Conservation (phyloP, 1,139 yeast species). For the Kluyveromyces sp. region DNA sequence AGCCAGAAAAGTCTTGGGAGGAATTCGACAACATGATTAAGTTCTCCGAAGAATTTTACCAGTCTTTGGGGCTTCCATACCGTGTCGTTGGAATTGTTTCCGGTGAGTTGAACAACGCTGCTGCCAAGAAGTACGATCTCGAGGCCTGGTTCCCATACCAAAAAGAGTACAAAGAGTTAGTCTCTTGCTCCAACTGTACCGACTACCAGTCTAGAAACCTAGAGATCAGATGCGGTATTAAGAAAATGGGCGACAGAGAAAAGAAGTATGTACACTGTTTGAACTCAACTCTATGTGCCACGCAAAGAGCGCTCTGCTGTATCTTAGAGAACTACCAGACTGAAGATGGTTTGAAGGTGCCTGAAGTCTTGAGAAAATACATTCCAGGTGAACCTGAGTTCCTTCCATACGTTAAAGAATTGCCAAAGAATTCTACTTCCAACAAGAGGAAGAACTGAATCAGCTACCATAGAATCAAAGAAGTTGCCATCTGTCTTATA, state of each 20-base stretch:
- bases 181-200: slow-evolving; percentile 97
- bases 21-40: slow-evolving; percentile 95
- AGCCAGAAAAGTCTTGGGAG: slow-evolving; percentile 96
- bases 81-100: slow-evolving; percentile 97
- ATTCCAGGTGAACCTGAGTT: slow-evolving; percentile 99
- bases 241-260: slow-evolving; percentile 90
- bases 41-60: slow-evolving; percentile 85
- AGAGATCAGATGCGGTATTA: slow-evolving; percentile 97
- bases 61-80: slow-evolving; percentile 88
- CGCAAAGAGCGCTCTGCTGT: slow-evolving; percentile 97
- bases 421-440: slow-evolving; percentile 90
- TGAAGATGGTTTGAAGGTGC: slow-evolving; percentile 87
- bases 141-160: slow-evolving; percentile 99
- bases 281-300: slow-evolving; percentile 95
- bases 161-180: slow-evolving; percentile 95
- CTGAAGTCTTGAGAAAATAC: slow-evolving; percentile 90
- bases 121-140: slow-evolving; percentile 95
- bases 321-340: slow-evolving; percentile 95
- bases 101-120: slow-evolving; percentile 98
- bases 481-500: neutral
- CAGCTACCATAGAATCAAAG: neutral
- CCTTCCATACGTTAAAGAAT: slow-evolving; percentile 80
- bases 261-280: slow-evolving; percentile 98
- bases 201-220: slow-evolving; percentile 98
- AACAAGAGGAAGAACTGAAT: slow-evolving; percentile 48